A percentile compares a stretch with the other conserved stretches of the same genome.
These are phyloP conservation scores for Tremella yokohamensis DNA, from an alignment of 768 basidiomycete species.

Conservation along the genomic window DNA sequence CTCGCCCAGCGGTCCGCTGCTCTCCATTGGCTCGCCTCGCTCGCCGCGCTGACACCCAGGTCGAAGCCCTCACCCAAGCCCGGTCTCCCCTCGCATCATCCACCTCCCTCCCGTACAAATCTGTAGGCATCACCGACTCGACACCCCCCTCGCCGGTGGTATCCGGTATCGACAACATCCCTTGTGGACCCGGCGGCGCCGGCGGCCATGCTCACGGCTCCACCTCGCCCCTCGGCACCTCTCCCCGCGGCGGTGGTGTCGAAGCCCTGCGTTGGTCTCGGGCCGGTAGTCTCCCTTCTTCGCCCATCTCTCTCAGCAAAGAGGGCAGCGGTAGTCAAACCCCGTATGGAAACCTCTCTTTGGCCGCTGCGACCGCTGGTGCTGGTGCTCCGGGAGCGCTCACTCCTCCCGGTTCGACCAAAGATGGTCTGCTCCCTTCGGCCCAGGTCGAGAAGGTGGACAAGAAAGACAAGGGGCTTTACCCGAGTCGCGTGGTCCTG, in stretches of 20 bases:
- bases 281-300: conserved; percentile 8
- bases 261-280: conserved; percentile 20
- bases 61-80: conserved; percentile 18
- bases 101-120: conserved; percentile 12
- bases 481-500: conserved; percentile 76
- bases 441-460: conserved; percentile 2
- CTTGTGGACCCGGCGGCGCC: conserved; percentile 7
- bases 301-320: background rate
- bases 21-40: background rate
- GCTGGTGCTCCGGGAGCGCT: conserved; percentile 26
- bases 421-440: too few relatives aligned
- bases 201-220: conserved; percentile 7
- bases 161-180: conserved; percentile 19
- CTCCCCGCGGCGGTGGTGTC: conserved; percentile 25
- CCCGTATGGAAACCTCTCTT: conserved; percentile 31
- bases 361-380: conserved; percentile 24
- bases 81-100: conserved; percentile 8
- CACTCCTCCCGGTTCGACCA: conserved; percentile 2
- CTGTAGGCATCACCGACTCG: conserved; percentile 13
- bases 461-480: conserved; percentile 53
- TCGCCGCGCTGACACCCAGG: conserved; percentile 6
- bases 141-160: conserved; percentile 18
- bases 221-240: conserved; percentile 4
- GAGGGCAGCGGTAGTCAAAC: conserved; percentile 17
- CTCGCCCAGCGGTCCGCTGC: too few relatives aligned